Evolutionary conservation across 2,329 filamentous ascomycete species (phyloP).

Genomic region (Furcasterigmium sp.): DNA sequence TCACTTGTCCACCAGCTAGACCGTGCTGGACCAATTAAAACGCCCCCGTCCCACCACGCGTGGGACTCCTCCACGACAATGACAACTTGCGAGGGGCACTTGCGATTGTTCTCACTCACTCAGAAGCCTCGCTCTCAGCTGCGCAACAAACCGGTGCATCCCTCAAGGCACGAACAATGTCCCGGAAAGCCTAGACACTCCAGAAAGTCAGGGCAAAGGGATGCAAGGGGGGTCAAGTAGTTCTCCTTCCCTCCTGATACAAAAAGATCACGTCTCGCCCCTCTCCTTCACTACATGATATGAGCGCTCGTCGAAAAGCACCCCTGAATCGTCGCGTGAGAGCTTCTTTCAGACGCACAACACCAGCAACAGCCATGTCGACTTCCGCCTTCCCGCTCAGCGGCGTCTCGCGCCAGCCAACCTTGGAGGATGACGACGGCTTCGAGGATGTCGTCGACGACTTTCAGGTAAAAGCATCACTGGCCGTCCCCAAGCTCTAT

Average conservation of each 20-base stretch:
- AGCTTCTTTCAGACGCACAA: conserved; percentile 23
- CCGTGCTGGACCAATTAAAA: neutral
- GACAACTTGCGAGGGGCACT: neutral
- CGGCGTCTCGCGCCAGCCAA: neutral
- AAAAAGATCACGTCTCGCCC: neutral
- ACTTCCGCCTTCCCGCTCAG: conserved; percentile 5
- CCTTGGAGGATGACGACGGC: conserved; percentile 9
- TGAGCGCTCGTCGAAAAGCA: conserved; percentile 9
- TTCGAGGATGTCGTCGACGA: conserved; percentile 11
- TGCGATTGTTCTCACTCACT: neutral
- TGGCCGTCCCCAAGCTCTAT: conserved; percentile 50
- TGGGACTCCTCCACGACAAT: neutral
- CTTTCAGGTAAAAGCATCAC: conserved; percentile 8
- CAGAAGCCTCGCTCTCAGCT: too few relatives aligned
- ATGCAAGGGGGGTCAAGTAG: neutral
- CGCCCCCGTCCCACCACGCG: neutral
- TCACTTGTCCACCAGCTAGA: too few relatives aligned
- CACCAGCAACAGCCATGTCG: conserved; percentile 8
- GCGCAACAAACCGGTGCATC: neutral
- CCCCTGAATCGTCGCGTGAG: conserved; percentile 20
- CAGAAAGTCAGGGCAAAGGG: neutral
- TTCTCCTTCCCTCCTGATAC: neutral
- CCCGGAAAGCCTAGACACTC: neutral
- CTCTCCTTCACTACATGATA: conserved; percentile 5
- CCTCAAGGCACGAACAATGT: neutral